phyloP scores from a whole-genome alignment of 2,329 filamentous ascomycete genomes.

The Zymoseptoria brevis region DNA sequence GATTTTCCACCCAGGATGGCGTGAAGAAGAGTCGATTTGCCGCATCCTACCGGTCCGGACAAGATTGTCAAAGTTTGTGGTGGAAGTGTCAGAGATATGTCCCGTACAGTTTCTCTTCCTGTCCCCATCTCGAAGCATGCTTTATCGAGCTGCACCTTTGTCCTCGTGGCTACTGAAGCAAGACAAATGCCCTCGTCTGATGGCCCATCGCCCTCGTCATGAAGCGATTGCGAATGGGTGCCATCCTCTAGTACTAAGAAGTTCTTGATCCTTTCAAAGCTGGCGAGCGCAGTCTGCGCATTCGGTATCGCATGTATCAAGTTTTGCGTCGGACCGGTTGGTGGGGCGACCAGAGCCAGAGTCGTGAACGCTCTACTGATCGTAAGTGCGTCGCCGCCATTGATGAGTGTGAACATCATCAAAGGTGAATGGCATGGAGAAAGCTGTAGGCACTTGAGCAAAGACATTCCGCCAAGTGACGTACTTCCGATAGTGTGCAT shows the following conservation, averaged over 20 bases:
- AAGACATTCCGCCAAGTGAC: slow-evolving; percentile 16
- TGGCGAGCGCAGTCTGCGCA: slow-evolving; percentile 13
- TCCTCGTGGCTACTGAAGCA: not conserved
- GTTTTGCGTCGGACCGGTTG: slow-evolving; percentile 9
- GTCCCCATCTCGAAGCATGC: slow-evolving; percentile 1
- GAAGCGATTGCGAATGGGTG: no score
- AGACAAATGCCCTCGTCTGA: slow-evolving; percentile 1
- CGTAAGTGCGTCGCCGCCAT: slow-evolving; percentile 7
- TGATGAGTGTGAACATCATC: slow-evolving; percentile 12
- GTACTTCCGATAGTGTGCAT: slow-evolving; percentile 13
- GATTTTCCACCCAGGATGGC: slow-evolving; percentile 10
- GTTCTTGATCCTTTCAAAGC: slow-evolving; percentile 13
- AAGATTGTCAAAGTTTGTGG: slow-evolving; percentile 3
- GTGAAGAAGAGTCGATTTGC: slow-evolving; percentile 10
- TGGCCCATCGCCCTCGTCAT: not conserved
- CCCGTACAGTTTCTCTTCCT: slow-evolving; percentile 3
- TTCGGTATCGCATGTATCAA: slow-evolving; percentile 15
- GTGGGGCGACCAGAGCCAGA: slow-evolving; percentile 10
- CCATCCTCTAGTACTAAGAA: slow-evolving; percentile 2
- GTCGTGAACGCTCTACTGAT: slow-evolving; percentile 13
- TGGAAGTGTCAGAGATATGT: slow-evolving; percentile 1
- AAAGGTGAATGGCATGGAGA: slow-evolving; percentile 13
- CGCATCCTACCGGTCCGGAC: slow-evolving; percentile 8
- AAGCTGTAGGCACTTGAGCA: slow-evolving; percentile 2
- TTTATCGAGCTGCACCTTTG: not conserved